Percentiles rank a stretch among this genome's conserved stretches.
Evolutionary conservation across 257 asterid genomes (phyloP).

Genomic region (Thymus mandschuricus): DNA sequence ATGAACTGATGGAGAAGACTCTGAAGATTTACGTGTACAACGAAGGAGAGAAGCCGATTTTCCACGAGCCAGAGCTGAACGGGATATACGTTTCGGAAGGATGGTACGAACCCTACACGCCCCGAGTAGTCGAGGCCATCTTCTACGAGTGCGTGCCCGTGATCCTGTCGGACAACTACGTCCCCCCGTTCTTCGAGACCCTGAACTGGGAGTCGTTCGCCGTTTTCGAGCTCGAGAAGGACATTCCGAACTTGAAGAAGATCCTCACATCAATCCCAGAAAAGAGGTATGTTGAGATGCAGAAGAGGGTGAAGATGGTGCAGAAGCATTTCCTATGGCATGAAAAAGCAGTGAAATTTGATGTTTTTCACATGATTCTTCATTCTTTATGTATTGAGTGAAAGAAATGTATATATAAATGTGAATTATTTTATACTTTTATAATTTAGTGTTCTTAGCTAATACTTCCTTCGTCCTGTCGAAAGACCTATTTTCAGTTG

Average conservation of each 20-base stretch:
- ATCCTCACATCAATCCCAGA: conserved; percentile 60
- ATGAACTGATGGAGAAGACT: conserved; percentile 69
- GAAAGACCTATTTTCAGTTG: too few relatives aligned
- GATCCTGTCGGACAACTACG: conserved; percentile 72
- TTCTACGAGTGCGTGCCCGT: conserved; percentile 77
- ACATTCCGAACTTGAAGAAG: conserved; percentile 69
- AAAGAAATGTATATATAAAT: too few relatives aligned
- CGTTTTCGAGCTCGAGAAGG: conserved; percentile 65
- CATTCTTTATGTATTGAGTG: conserved; percentile 56
- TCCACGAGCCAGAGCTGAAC: conserved; percentile 61
- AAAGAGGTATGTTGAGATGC: conserved; percentile 58
- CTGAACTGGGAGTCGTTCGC: conserved; percentile 78
- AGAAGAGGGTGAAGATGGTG: conserved; percentile 60
- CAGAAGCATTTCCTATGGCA: conserved; percentile 81
- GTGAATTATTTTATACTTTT: too few relatives aligned
- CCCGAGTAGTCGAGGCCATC: conserved; percentile 77
- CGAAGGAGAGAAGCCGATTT: conserved; percentile 74
- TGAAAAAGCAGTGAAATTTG: conserved; percentile 51
- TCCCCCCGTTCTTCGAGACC: conserved; percentile 82
- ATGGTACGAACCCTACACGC: conserved; percentile 82
- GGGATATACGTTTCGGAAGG: conserved; percentile 68
- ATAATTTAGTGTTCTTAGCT: too few relatives aligned
- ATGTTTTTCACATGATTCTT: conserved; percentile 72
- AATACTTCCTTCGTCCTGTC: too few relatives aligned
- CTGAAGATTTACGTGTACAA: conserved; percentile 63